Conservation (phyloP, 768 basidiomycete species). For the Auriscalpium microsporum region DNA sequence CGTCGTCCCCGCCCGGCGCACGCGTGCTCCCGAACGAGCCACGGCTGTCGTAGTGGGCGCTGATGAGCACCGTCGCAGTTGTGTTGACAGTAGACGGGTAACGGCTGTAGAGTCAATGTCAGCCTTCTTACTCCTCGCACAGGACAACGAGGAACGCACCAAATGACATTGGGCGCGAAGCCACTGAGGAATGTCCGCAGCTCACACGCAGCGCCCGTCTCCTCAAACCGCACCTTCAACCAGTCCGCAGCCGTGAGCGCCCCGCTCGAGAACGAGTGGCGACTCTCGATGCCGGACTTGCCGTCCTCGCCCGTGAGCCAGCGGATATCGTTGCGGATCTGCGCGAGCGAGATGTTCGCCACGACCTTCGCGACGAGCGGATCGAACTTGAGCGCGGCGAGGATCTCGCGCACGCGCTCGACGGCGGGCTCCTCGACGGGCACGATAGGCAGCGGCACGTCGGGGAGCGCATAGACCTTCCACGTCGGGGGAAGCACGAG, state of each 20-base stretch:
- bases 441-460: slow-evolving; percentile 35
- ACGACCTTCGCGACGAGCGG: slow-evolving; percentile 61
- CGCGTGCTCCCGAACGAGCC: slow-evolving; percentile 76
- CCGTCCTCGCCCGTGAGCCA: slow-evolving; percentile 82
- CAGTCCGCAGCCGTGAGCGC: slow-evolving; percentile 59
- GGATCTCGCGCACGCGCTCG: slow-evolving; percentile 47
- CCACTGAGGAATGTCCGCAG: slow-evolving; percentile 58
- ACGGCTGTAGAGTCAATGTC: slow-evolving; percentile 31
- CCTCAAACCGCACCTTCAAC: slow-evolving; percentile 68
- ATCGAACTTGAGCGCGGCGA: slow-evolving; percentile 55
- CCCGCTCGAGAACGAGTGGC: slow-evolving; percentile 76
- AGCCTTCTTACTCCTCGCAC: neutral
- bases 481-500: slow-evolving; percentile 63
- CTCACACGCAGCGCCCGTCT: slow-evolving; percentile 65
- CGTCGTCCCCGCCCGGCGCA: slow-evolving; percentile 59
- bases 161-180: slow-evolving; percentile 84
- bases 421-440: slow-evolving; percentile 52
- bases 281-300: slow-evolving; percentile 60
- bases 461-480: slow-evolving; percentile 58
- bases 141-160: slow-evolving; percentile 34
- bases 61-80: slow-evolving; percentile 61
- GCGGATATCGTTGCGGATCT: slow-evolving; percentile 63
- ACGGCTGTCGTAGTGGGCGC: slow-evolving; percentile 86
- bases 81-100: slow-evolving; percentile 49
- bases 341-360: slow-evolving; percentile 54